A percentile compares a stretch with the other conserved stretches of the same genome.
Conservation (phyloP, 1,139 yeast genomes). For the Pichia sp. region DNA sequence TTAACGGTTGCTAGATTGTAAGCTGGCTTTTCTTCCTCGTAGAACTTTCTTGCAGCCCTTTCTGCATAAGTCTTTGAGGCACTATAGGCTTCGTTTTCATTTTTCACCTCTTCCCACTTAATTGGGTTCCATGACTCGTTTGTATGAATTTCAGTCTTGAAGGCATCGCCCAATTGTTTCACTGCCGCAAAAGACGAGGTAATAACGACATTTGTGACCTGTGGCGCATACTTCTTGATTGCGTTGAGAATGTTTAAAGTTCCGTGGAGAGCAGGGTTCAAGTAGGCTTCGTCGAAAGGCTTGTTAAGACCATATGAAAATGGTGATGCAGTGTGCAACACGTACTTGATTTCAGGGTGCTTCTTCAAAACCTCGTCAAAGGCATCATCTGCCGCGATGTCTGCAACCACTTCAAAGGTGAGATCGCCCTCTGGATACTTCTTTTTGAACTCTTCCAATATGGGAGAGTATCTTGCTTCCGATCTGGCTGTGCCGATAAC, state of each 20-base stretch:
- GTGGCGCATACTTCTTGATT: slow-evolving; percentile 41
- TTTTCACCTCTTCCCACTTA: slow-evolving; percentile 35
- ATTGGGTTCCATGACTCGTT: slow-evolving; percentile 42
- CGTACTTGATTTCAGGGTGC: slow-evolving; percentile 47
- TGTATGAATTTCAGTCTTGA: slow-evolving; percentile 16
- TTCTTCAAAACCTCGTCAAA: slow-evolving; percentile 42
- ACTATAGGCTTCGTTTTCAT: slow-evolving; percentile 38
- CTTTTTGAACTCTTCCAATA: slow-evolving; percentile 25
- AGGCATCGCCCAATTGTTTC: slow-evolving; percentile 14
- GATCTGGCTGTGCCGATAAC: slow-evolving; percentile 40
- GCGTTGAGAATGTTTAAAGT: slow-evolving; percentile 43
- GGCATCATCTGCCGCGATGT: slow-evolving; percentile 34
- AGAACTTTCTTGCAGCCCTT: slow-evolving; percentile 51
- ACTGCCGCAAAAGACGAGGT: slow-evolving; percentile 56
- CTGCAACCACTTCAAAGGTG: slow-evolving; percentile 34
- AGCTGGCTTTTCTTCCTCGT: slow-evolving; percentile 35
- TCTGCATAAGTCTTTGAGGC: slow-evolving; percentile 54
- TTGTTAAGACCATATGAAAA: slow-evolving; percentile 31
- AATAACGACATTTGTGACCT: slow-evolving; percentile 47
- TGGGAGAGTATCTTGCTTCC: slow-evolving; percentile 30
- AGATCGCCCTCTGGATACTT: slow-evolving; percentile 31
- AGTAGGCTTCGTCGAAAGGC: slow-evolving; percentile 22
- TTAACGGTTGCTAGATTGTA: slow-evolving; percentile 44
- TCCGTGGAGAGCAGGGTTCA: slow-evolving; percentile 51
- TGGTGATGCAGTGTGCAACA: slow-evolving; percentile 61